Evolutionary conservation across 352 stramenopile species (phyloP).

Genomic region (Thalassiosira mediterranea): DNA sequence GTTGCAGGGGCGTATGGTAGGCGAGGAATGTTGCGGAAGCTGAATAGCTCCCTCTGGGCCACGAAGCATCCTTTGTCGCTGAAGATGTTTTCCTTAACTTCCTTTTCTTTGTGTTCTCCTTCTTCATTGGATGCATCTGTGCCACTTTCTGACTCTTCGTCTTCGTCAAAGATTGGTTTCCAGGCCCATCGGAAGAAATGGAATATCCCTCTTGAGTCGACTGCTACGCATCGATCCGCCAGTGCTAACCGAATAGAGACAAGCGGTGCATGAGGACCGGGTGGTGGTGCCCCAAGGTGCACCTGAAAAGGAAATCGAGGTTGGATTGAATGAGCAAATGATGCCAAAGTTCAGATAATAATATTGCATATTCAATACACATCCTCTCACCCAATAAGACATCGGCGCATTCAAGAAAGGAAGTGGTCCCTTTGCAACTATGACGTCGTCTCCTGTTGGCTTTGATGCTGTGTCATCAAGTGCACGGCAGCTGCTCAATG

Average conservation of each 20-base stretch:
- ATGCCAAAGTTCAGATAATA: neutral
- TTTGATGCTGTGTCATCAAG: slow-evolving; percentile 24
- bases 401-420: slow-evolving; percentile 62
- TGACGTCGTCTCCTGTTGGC: neutral
- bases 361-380: neutral
- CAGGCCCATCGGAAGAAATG: slow-evolving; percentile 85
- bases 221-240: slow-evolving; percentile 77
- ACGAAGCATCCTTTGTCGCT: slow-evolving; percentile 83
- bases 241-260: slow-evolving; percentile 75
- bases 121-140: slow-evolving; percentile 41
- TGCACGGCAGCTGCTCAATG: slow-evolving; percentile 2
- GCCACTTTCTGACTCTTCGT: slow-evolving; percentile 57
- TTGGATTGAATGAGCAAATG: slow-evolving; percentile 3
- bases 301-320: slow-evolving; percentile 40
- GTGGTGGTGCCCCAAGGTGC: slow-evolving; percentile 81
- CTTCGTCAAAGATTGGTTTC: slow-evolving; percentile 65
- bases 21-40: slow-evolving; percentile 79
- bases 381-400: slow-evolving; percentile 60
- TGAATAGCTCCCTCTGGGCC: slow-evolving; percentile 80
- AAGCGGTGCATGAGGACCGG: slow-evolving; percentile 79
- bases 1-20: slow-evolving; percentile 59
- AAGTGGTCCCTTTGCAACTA: slow-evolving; percentile 11
- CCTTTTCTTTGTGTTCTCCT: slow-evolving; percentile 13
- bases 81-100: slow-evolving; percentile 41
- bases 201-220: slow-evolving; percentile 81